Conservation (phyloP, 1,284 basidiomycete species). For the Xerocomus nothofagi region DNA sequence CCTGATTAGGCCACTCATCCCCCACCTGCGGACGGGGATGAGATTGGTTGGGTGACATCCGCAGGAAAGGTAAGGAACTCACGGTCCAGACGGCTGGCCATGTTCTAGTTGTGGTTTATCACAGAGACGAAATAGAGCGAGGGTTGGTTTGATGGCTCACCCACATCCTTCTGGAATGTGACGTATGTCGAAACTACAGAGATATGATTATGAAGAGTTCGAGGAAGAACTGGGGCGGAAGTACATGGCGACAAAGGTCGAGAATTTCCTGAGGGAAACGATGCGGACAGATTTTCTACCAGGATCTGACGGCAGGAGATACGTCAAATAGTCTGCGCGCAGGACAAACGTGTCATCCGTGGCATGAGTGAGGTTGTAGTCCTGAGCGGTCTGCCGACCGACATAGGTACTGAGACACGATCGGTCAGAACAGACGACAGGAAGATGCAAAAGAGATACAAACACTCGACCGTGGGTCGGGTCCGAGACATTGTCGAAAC, state of each 20-base stretch:
- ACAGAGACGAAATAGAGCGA: not conserved
- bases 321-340: constrained; percentile 36
- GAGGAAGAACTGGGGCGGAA: constrained; percentile 1
- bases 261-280: constrained; percentile 19
- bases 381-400: constrained; percentile 28
- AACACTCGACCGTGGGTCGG: constrained; percentile 40
- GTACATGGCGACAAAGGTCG: constrained; percentile 21
- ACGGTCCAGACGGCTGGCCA: constrained; percentile 33
- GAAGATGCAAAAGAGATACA: constrained; percentile 1
- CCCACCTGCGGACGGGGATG: constrained; percentile 19
- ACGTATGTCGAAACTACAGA: constrained; percentile 26
- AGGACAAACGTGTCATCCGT: constrained; percentile 35
- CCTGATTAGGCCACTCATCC: constrained; percentile 23
- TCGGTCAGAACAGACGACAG: not conserved
- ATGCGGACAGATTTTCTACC: constrained; percentile 33
- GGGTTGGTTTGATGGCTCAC: constrained; percentile 13
- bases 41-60: not conserved
- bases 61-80: constrained; percentile 1
- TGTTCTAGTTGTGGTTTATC: constrained; percentile 15
- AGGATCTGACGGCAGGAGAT: constrained; percentile 22
- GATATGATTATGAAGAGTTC: not conserved
- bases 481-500: constrained; percentile 32
- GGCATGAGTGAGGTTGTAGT: constrained; percentile 36
- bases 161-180: constrained; percentile 33
- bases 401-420: constrained; percentile 35